A percentile compares a stretch with the other conserved stretches of the same genome.
Evolutionary conservation across 192 early-diverging fungal genomes (phyloP).

Genomic region (Linnemannia elongata): DNA sequence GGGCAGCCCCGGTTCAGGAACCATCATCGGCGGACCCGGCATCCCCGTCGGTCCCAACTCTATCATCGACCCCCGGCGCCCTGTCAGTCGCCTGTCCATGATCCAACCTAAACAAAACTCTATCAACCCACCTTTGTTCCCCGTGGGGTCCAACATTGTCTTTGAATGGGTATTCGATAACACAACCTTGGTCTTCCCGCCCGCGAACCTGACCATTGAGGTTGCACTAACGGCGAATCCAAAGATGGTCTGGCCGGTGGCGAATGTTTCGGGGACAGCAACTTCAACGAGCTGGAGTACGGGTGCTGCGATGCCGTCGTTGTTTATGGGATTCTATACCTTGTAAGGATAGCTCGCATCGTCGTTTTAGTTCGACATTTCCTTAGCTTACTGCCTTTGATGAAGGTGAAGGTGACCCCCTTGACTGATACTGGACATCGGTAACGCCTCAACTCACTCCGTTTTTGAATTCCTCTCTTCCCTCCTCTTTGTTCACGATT

Average conservation of each 20-base stretch:
- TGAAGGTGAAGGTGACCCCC: too few species aligned
- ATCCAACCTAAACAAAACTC: constrained; percentile 45
- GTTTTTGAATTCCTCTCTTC: neutral
- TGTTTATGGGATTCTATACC: constrained; percentile 48
- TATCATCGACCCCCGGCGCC: constrained; percentile 26
- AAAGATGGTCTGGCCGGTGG: constrained; percentile 37
- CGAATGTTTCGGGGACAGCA: constrained; percentile 30
- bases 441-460: neutral
- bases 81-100: constrained; percentile 39
- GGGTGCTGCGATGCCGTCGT: neutral
- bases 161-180: constrained; percentile 50
- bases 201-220: constrained; percentile 28
- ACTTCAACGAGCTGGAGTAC: constrained; percentile 38
- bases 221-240: constrained; percentile 17
- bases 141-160: constrained; percentile 31
- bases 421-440: neutral
- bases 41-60: constrained; percentile 25
- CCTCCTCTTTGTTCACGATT: neutral
- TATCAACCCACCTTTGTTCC: constrained; percentile 35
- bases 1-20: neutral
- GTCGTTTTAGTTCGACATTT: neutral
- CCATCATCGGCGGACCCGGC: constrained; percentile 10
- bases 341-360: constrained; percentile 14
- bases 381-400: too few species aligned
- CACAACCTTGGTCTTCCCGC: constrained; percentile 27